Evolutionary conservation across 805 yeast species (phyloP).

Genomic region (Monosporozyma yasuniensis): DNA sequence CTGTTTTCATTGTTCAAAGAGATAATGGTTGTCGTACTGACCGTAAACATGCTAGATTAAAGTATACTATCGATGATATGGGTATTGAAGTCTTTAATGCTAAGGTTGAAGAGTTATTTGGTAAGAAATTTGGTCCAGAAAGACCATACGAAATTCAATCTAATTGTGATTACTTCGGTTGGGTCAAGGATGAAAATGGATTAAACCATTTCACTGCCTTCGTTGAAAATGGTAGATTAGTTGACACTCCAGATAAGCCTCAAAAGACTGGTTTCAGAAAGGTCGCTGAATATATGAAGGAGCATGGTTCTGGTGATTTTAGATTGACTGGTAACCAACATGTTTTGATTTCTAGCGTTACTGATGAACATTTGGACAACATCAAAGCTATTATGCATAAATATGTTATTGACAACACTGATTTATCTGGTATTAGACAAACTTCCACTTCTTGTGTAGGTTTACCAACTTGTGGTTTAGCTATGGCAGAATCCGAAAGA

Average conservation of each 20-base stretch:
- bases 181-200: conserved; percentile 82
- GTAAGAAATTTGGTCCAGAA: conserved; percentile 61
- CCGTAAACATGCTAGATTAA: conserved; percentile 95
- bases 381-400: conserved; percentile 58
- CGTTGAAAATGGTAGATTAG: conserved; percentile 94
- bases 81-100: conserved; percentile 76
- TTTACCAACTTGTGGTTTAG: conserved; percentile 96
- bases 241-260: conserved; percentile 81
- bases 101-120: conserved; percentile 78
- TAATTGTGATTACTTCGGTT: conserved; percentile 86
- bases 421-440: conserved; percentile 74
- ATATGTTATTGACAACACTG: conserved; percentile 76
- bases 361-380: conserved; percentile 54
- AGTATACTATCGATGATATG: conserved; percentile 91
- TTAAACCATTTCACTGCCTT: conserved; percentile 86
- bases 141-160: conserved; percentile 70
- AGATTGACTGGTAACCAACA: conserved; percentile 96
- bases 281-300: conserved; percentile 61
- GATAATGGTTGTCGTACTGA: conserved; percentile 91
- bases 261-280: conserved; percentile 80
- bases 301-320: conserved; percentile 67
- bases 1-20: conserved; percentile 87
- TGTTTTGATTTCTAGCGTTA: conserved; percentile 62
- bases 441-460: conserved; percentile 97
- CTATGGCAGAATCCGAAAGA: conserved; percentile 97